phyloP scores from a whole-genome alignment of 306 rosid species.

The Rubus parviflorus region DNA sequence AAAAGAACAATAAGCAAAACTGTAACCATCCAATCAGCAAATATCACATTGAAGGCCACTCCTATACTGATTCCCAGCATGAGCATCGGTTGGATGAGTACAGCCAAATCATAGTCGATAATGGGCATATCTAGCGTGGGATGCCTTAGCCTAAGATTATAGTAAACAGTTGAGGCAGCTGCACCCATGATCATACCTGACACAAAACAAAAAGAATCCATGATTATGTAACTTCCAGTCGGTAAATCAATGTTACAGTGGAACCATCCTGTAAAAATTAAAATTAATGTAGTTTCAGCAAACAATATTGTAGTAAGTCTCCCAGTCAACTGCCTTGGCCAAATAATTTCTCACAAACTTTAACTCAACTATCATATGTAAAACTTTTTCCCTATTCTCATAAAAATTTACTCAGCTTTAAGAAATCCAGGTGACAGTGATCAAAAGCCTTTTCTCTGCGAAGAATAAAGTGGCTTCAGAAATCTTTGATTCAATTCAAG shows the following conservation, averaged over 20 bases:
- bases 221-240: not conserved
- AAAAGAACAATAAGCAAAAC: constrained; percentile 77
- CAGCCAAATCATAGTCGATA: constrained; percentile 86
- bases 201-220: constrained; percentile 11
- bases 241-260: not conserved
- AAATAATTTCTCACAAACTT: not conserved
- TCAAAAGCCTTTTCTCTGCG: not conserved
- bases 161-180: constrained; percentile 73
- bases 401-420: not conserved
- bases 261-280: not conserved
- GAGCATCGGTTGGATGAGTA: constrained; percentile 93
- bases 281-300: not conserved
- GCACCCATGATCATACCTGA: constrained; percentile 98
- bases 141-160: constrained; percentile 79
- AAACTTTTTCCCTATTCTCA: not conserved
- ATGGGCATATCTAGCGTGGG: constrained; percentile 71
- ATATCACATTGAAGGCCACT: constrained; percentile 75
- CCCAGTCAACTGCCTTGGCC: too few species aligned
- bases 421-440: not conserved
- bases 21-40: constrained; percentile 97
- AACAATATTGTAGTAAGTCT: too few species aligned
- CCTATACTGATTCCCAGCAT: constrained; percentile 96
- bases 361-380: constrained; percentile 8
- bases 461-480: not conserved
- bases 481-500: not conserved